A percentile compares a stretch with the other conserved stretches of the same genome.
Conservation (phyloP, 345 rosid genomes). For the Trapa bicornis region DNA sequence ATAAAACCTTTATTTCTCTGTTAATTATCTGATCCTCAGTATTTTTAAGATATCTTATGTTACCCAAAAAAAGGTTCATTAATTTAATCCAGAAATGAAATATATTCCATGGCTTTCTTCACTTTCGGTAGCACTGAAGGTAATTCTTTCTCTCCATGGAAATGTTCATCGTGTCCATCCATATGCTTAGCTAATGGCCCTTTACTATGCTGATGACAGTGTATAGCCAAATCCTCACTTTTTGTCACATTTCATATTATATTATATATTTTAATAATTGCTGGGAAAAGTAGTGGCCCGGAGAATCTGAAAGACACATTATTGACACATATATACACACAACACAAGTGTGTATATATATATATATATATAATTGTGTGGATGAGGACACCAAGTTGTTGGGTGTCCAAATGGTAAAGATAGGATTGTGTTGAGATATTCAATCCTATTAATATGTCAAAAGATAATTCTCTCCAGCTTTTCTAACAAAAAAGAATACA, state of each 20-base stretch:
- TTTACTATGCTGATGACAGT: not conserved
- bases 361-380: not conserved
- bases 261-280: no score
- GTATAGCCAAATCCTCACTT: not conserved
- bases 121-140: not conserved
- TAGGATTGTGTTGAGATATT: not conserved
- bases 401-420: not conserved
- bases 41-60: no score
- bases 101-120: not conserved
- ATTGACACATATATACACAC: not conserved
- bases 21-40: no score
- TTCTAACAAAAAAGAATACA: no score
- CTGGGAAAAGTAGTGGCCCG: not conserved
- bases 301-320: not conserved
- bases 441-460: no score
- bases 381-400: not conserved
- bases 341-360: no score
- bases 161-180: not conserved
- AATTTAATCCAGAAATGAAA: not conserved
- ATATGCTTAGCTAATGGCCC: not conserved
- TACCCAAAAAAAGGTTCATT: no score
- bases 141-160: not conserved
- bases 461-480: no score
- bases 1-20: no score
- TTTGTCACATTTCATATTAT: not conserved